A percentile compares a stretch with the other conserved stretches of the same genome.
These are phyloP conservation scores for Coprinopsis cinerea DNA, from an alignment of 768 basidiomycete species.

Conservation along the genomic window DNA sequence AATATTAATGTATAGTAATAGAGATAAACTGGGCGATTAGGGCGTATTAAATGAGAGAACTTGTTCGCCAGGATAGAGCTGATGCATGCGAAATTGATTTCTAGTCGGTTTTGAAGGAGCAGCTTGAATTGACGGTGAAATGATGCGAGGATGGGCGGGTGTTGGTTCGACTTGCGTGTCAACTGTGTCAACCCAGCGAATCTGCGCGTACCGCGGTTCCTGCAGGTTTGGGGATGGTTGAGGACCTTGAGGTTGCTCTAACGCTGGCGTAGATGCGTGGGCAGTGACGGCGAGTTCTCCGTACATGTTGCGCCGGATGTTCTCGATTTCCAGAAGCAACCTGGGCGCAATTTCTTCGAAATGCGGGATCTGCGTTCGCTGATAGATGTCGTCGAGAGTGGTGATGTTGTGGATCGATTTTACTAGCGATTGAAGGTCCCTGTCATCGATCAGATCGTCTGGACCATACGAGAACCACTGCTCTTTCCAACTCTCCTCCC, in stretches of 20 bases:
- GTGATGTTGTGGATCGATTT: neutral
- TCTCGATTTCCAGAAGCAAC: neutral
- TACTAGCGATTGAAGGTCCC: constrained; percentile 3
- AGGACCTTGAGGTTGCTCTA: neutral
- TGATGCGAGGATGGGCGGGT: no score
- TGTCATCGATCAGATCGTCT: constrained; percentile 4
- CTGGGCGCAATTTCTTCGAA: constrained; percentile 4
- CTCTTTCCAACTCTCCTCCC: constrained; percentile 12
- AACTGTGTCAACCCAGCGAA: no score
- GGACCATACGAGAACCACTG: constrained; percentile 11
- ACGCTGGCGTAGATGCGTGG: neutral
- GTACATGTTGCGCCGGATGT: neutral
- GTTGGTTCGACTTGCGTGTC: no score
- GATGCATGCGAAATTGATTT: no score
- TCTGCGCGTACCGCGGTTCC: no score
- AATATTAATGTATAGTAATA: no score
- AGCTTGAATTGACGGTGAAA: no score
- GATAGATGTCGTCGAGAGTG: constrained; percentile 2
- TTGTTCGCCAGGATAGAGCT: no score
- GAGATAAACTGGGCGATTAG: no score
- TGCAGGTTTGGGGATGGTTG: neutral
- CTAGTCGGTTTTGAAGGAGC: no score
- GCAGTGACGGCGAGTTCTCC: neutral
- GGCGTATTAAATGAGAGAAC: no score
- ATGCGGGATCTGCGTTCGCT: constrained; percentile 7